Percentiles rank a stretch among this genome's conserved stretches.
These are phyloP conservation scores for Hericium erinaceus DNA, from an alignment of 768 basidiomycete genomes.

Conservation along the genomic window DNA sequence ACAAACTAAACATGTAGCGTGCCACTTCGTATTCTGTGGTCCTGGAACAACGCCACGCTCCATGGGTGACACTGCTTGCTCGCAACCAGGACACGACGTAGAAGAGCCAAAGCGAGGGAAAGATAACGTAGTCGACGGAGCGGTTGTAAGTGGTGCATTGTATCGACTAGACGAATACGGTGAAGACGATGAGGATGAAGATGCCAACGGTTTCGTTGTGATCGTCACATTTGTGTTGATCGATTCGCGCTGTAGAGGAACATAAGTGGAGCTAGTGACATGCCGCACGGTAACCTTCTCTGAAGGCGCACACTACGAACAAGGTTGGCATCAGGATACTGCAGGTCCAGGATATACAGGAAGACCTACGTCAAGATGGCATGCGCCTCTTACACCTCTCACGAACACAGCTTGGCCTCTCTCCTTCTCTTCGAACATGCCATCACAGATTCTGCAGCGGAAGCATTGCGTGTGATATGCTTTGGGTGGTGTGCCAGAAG, in stretches of 20 bases:
- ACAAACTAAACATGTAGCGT: slow-evolving; percentile 67
- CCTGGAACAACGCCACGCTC: slow-evolving; percentile 81
- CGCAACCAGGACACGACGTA: slow-evolving; percentile 67
- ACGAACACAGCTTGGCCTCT: slow-evolving; percentile 67
- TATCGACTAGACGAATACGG: slow-evolving; percentile 27
- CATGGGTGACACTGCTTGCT: slow-evolving; percentile 68
- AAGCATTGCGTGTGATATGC: slow-evolving; percentile 73
- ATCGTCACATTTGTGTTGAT: background rate
- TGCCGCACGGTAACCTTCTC: slow-evolving; percentile 32
- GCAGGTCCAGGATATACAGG: background rate
- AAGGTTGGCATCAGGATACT: background rate
- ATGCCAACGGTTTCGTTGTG: slow-evolving; percentile 1
- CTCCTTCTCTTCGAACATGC: slow-evolving; percentile 49
- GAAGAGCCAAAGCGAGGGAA: slow-evolving; percentile 52
- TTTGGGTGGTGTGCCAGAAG: slow-evolving; percentile 36
- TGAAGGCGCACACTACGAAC: slow-evolving; percentile 34
- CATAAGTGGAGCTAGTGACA: slow-evolving; percentile 5
- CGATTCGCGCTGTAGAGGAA: background rate
- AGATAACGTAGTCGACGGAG: slow-evolving; percentile 25
- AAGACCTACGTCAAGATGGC: slow-evolving; percentile 49
- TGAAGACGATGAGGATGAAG: slow-evolving; percentile 15
- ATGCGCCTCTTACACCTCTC: slow-evolving; percentile 51
- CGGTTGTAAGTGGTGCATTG: slow-evolving; percentile 29
- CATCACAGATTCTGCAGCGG: slow-evolving; percentile 57
- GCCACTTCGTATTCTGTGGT: slow-evolving; percentile 77